These are phyloP conservation scores for Comarum palustre DNA, from an alignment of 306 rosid genomes.

Conservation along the genomic window DNA sequence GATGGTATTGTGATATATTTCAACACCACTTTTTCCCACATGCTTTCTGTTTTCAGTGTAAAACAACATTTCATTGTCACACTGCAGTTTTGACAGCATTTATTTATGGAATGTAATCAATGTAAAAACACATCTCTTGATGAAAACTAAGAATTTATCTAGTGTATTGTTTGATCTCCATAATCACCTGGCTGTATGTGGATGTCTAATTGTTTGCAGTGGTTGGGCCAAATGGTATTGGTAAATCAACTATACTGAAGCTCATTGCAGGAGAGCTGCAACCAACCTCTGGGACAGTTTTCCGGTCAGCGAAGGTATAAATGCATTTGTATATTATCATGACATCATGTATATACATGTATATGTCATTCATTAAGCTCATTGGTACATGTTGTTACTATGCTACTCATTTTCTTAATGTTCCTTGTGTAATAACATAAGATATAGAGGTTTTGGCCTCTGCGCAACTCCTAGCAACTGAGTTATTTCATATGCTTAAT, in stretches of 20 bases:
- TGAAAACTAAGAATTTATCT: not conserved
- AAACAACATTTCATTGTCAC: not conserved
- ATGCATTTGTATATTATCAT: not conserved
- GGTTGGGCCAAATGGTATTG: constrained; percentile 99
- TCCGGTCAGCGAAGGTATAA: constrained; percentile 93
- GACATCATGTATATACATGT: not conserved
- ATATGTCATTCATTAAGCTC: not conserved
- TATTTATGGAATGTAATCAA: not conserved
- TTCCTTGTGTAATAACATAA: constrained; percentile 12
- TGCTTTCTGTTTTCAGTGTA: not conserved
- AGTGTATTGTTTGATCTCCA: constrained; percentile 13
- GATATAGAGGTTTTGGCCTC: not conserved
- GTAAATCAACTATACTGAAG: constrained; percentile 97
- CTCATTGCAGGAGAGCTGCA: constrained; percentile 95
- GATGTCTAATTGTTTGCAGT: constrained; percentile 55
- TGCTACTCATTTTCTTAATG: constrained; percentile 16
- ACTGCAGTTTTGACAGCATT: not conserved
- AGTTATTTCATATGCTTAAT: constrained; percentile 22
- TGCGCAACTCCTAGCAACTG: constrained; percentile 13
- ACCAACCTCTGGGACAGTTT: constrained; percentile 93
- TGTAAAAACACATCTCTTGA: not conserved
- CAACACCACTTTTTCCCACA: not conserved
- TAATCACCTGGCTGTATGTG: constrained; percentile 18
- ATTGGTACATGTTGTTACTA: not conserved
- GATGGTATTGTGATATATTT: not conserved